Base-by-base conservation (phyloP, 2,329 filamentous ascomycete species). In the Chaetothyriales sp. region DNA sequence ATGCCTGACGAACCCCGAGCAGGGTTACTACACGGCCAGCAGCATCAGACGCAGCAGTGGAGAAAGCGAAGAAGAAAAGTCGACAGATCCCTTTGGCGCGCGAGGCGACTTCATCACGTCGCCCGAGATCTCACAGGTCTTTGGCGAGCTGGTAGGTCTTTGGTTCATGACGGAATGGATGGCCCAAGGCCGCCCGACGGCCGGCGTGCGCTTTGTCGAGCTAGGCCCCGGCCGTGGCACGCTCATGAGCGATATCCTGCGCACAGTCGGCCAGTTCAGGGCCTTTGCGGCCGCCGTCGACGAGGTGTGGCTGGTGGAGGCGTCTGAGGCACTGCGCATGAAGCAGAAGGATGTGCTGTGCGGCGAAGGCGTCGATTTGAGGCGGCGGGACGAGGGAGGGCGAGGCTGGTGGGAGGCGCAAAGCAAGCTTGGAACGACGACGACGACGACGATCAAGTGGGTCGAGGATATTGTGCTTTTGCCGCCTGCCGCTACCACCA, bases 151-250 rank as follows among this genome's bases (percentile, higher is more conserved):
- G 25, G 75, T 97, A 52, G 92, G 88, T 4, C 80, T 98, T 61
- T 98, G 92, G 92, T 83, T 95, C 56, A 83, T 97, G 49, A 83
- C 90, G 44, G 92, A 98, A 74, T 98, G 92, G 90, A 86, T 97
- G 67, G 84, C 85, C 43, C 92, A 98, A 67, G 89, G 89, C 15
- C 77, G 76, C 54, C 85, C 79, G 51, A 79, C 72, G 55, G 74
- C 77, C 28, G 87, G 86, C 22, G 82, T 95, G 15, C 85, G 95
- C 65, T 74, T 98, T 58, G 88, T 98, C 63, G 92, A 98, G 69
- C 82, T 97, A 60, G 92, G 92, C 0, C 92, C 92, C 2, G 92
- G 92, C 10, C 81, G 90, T 66, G 92, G 92, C 13, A 98, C 92
- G 13, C 72, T 98, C 61, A 98, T 98, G 90, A 87, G 90, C 69